Percentiles rank a stretch among this genome's conserved stretches.
Conservation (phyloP, 169 alveolate species). For the Prorocentrum cordatum region DNA sequence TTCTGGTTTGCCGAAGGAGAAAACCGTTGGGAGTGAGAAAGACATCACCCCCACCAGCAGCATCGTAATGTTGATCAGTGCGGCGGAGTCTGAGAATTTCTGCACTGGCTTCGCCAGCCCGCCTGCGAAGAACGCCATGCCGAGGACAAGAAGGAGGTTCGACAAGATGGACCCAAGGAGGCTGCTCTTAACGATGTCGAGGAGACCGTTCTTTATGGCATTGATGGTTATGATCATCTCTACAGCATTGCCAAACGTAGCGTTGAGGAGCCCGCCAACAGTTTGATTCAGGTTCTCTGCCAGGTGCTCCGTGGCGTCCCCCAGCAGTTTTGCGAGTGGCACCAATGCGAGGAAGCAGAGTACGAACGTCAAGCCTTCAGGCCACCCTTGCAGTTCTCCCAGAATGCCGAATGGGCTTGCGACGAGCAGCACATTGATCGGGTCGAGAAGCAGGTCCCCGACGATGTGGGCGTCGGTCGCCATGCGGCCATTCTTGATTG, state of each 20-base stretch:
- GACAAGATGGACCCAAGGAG: slow-evolving; percentile 76
- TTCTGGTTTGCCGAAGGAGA: slow-evolving; percentile 56
- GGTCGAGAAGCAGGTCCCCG: no score
- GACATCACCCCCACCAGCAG: slow-evolving; percentile 75
- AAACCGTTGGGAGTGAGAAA: slow-evolving; percentile 75
- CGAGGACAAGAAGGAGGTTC: slow-evolving; percentile 75
- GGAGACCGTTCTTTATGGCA: slow-evolving; percentile 75
- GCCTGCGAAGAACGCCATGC: slow-evolving; percentile 77
- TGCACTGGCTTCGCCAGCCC: slow-evolving; percentile 76
- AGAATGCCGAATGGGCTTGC: no score
- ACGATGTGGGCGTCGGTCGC: no score
- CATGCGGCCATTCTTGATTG: no score
- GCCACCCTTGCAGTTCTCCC: no score
- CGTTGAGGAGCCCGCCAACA: slow-evolving; percentile 77
- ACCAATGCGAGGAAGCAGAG: no score
- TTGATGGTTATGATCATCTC: slow-evolving; percentile 75
- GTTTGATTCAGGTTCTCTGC: no score
- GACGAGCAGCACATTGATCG: no score
- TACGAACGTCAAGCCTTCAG: no score
- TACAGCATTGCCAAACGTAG: slow-evolving; percentile 78
- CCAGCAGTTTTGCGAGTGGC: no score
- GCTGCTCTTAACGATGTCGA: slow-evolving; percentile 77
- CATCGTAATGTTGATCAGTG: slow-evolving; percentile 75
- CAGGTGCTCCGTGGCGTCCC: no score
- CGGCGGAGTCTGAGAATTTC: slow-evolving; percentile 76